Conservation (phyloP, 2,329 filamentous ascomycete species). For the Penicillium psychrosexuale region DNA sequence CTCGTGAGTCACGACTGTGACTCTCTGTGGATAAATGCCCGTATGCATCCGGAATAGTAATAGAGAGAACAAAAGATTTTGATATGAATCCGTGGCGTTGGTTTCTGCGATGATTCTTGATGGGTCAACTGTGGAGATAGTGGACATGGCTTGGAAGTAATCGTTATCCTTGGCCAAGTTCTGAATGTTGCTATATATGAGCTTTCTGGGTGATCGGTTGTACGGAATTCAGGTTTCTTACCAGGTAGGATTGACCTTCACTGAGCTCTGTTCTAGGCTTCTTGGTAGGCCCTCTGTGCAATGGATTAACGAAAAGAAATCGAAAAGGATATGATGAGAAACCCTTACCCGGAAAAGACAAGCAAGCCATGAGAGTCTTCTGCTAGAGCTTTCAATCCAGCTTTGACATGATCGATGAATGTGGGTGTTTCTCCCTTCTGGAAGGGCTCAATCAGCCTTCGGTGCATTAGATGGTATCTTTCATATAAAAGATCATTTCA, state of each 20-base stretch:
- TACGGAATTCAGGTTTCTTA: conserved; percentile 19
- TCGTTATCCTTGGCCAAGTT: conserved; percentile 34
- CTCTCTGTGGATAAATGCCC: conserved; percentile 52
- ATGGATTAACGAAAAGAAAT: conserved; percentile 17
- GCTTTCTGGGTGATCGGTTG: not conserved
- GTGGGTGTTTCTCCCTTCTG: conserved; percentile 75
- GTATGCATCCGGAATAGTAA: conserved; percentile 49
- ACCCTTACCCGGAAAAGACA: conserved; percentile 67
- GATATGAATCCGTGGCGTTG: conserved; percentile 76
- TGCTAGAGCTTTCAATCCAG: conserved; percentile 56
- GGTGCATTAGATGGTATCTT: not conserved
- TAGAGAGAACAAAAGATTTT: conserved; percentile 78
- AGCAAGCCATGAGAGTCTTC: conserved; percentile 53
- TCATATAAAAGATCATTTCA: not conserved
- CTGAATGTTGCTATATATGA: conserved; percentile 19
- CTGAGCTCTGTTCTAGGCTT: conserved; percentile 51
- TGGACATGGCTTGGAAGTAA: conserved; percentile 28
- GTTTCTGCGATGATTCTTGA: conserved; percentile 59
- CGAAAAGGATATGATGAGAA: not conserved
- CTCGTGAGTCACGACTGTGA: conserved; percentile 66
- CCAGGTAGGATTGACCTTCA: conserved; percentile 64
- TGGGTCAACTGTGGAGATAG: conserved; percentile 12
- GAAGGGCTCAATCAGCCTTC: conserved; percentile 69
- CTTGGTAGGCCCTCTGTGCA: conserved; percentile 60
- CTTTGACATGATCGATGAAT: conserved; percentile 71